Evolutionary conservation across 306 rosid genomes (phyloP).

Genomic region (Begonia loranthoides): DNA sequence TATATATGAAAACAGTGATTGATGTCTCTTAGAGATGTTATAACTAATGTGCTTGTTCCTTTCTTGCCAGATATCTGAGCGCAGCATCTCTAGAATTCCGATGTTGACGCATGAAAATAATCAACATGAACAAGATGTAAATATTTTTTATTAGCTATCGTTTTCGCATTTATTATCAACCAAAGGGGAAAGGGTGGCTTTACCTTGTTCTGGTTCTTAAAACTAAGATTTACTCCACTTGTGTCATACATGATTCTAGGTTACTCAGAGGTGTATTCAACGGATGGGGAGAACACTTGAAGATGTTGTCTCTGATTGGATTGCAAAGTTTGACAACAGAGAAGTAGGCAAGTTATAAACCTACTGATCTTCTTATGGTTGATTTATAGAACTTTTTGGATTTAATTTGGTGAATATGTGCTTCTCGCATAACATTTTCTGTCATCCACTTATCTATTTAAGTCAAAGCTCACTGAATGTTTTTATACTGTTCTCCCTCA

Average conservation of each 20-base stretch:
- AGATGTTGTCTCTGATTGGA: constrained; percentile 64
- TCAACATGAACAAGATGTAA: constrained; percentile 60
- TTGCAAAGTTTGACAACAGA: constrained; percentile 44
- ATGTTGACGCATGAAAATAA: constrained; percentile 57
- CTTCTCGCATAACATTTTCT: background rate
- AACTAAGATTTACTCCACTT: constrained; percentile 7
- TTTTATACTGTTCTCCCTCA: too few species aligned
- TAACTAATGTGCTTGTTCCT: background rate
- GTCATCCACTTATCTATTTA: background rate
- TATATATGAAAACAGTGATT: too few species aligned
- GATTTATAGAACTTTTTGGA: background rate
- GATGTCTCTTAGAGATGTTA: too few species aligned
- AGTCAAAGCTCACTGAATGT: too few species aligned
- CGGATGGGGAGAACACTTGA: constrained; percentile 78
- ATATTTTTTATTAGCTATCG: too few species aligned
- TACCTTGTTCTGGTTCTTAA: constrained; percentile 3
- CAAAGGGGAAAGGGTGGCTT: too few species aligned
- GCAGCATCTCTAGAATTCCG: constrained; percentile 48
- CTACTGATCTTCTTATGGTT: too few species aligned
- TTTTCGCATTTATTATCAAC: too few species aligned
- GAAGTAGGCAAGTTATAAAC: constrained; percentile 39
- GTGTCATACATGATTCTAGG: constrained; percentile 23
- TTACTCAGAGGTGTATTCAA: constrained; percentile 61
- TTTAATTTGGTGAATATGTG: background rate
- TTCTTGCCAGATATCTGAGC: constrained; percentile 48